Base-by-base conservation (phyloP, 169 alveolate genomes). In the Plasmodium cynomolgi region DNA sequence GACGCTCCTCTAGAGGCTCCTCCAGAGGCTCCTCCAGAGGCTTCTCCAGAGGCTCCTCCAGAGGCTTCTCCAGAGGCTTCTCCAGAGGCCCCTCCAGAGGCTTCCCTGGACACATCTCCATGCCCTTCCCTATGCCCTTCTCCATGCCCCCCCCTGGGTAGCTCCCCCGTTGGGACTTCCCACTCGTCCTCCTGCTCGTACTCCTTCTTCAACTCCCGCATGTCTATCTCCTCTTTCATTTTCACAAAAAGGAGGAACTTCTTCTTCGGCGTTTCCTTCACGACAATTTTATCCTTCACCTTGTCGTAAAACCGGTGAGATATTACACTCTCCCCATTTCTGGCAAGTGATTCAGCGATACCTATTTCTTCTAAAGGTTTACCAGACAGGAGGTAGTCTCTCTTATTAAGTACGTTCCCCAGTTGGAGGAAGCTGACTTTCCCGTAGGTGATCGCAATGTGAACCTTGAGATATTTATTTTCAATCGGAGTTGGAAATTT, bases 371-470 rank as follows among this genome's bases (percentile, higher is more conserved):
- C 97, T 29, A 97, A 58, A 20, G 98, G 98, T 20, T 95, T 96
- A 0, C 98, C 98, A 9, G 98, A 97, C 80, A 81, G 95, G 94
- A 75, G 92, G 95, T 91, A 93, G 29, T 83, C 95, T 97, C 97
- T 95, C 95, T 68, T 97, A 83, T 81, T 97, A 95, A 97, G 95
- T 29, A 84, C 81, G 8, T 97, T 98, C n/a, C 98, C 98, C 4
- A 97, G 96, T 77, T 95, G 97, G 74, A 96, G 71, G 26, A 97
- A 94, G 75, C 95, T 85, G 1, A 96, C 96, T 15, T 96, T 92
- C 6, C 98, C 98, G 81, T 92, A 97, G 0, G 97, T 96, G 2
- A 96, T 96, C 3, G 98, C 97, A 4, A 97, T 97, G 71, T 97
- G 98, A 62, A 97, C 92, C 34, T 97, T 82, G 58, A 97, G 81